Base-by-base conservation (phyloP, 257 asterid genomes). In the Craterostigma plantagineum region DNA sequence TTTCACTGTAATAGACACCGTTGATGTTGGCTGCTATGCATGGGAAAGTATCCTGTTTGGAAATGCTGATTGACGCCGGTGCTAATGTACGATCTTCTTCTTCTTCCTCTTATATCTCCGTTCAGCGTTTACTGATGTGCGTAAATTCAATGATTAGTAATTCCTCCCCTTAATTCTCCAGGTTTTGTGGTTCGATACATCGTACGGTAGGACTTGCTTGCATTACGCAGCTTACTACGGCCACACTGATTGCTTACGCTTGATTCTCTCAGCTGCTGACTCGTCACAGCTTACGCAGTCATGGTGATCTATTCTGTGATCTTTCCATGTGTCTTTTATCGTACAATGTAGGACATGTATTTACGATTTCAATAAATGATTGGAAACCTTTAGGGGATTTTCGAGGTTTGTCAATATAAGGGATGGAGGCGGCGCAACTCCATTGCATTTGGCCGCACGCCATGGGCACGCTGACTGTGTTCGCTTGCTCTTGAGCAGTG, bases 1-100 rank as follows among this genome's bases (percentile, higher is more conserved):
- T n/a, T n/a, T n/a, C n/a, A n/a, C n/a, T n/a, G n/a, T n/a, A n/a
- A n/a, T 63, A 90, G 98, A 90, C 95, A 56, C 95, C 98, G 46
- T 61, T 90, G 73, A 90, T 90, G 98, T 56, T 90, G 68, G 98
- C 98, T 52, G 86, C 98, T 63, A 79, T 90, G 95, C 93, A 90
- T 43, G 98, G 98, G 46, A 90, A 79, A 77, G 63, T 83, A 72
- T 57, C 71, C 9, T 79, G 95, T 61, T 82, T 83, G 56, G 52
- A 63, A 60, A 79, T 70, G 73, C 84, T 90, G 33, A 90, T 83
- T 34, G 83, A 75, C 63, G 81, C 91, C 11, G 98, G 98, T 55
- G 93, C 98, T 17, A 79, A 83, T 68, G 98, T 83, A 62, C 57
- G 86, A 40, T 11, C 35, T 41, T 4, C 10, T 10, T 11, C n/a